Evolutionary conservation across 2,329 filamentous ascomycete species (phyloP).

Genomic region (Talaromyces sp.): DNA sequence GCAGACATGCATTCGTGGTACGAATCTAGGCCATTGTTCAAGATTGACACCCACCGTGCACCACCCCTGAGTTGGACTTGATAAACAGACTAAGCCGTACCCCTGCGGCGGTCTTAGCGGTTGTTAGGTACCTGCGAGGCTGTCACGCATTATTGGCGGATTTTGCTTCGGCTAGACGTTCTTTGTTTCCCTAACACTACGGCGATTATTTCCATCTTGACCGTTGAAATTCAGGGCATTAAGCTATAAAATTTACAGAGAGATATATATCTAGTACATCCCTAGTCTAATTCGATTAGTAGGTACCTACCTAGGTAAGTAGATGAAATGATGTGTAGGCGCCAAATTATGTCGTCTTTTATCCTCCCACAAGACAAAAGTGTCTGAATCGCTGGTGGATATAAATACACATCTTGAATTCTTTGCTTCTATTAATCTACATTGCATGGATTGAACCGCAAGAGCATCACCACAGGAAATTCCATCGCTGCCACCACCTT

Average conservation of each 20-base stretch:
- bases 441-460: not conserved
- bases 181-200: not conserved
- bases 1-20: not conserved
- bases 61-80: not conserved
- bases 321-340: no score
- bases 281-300: not conserved
- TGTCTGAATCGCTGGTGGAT: not conserved
- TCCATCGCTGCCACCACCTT: constrained; percentile 29
- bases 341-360: not conserved
- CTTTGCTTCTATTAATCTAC: not conserved
- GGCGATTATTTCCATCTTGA: not conserved
- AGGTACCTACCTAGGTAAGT: no score
- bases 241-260: not conserved
- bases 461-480: constrained; percentile 32
- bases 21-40: not conserved
- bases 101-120: not conserved
- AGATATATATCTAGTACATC: not conserved
- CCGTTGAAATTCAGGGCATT: not conserved
- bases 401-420: not conserved
- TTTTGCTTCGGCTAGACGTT: not conserved
- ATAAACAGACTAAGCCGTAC: not conserved
- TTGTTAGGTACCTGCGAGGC: not conserved
- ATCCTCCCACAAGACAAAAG: no score
- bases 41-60: not conserved
- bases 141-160: not conserved